These are phyloP conservation scores for Fusarium sp. DNA, from an alignment of 2,329 filamentous ascomycete species.

Conservation along the genomic window DNA sequence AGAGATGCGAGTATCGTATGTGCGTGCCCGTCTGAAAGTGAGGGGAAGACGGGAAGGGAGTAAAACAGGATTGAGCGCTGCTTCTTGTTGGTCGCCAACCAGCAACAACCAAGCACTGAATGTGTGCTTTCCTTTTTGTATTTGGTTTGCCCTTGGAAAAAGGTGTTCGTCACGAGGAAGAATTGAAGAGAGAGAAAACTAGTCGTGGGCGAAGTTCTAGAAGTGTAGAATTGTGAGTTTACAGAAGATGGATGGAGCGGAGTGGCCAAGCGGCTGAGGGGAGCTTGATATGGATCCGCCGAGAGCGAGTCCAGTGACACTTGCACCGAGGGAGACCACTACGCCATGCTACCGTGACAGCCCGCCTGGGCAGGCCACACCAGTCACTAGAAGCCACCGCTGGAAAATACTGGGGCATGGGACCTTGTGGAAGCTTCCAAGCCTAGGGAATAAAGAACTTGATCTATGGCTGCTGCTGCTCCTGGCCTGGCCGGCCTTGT, in stretches of 20 bases:
- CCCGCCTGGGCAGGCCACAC: slow-evolving; percentile 10
- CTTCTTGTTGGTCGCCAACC: slow-evolving; percentile 21
- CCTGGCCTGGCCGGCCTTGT: slow-evolving; percentile 1
- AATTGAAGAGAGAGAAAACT: slow-evolving; percentile 21
- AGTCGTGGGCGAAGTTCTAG: slow-evolving; percentile 18
- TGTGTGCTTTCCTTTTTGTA: slow-evolving; percentile 13
- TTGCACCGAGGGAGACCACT: slow-evolving; percentile 18
- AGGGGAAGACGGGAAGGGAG: slow-evolving; percentile 11
- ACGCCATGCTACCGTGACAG: slow-evolving; percentile 32
- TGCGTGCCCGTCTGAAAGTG: slow-evolving; percentile 8
- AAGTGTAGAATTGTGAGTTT: slow-evolving; percentile 36
- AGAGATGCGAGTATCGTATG: slow-evolving; percentile 5
- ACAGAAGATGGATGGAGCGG: slow-evolving; percentile 37
- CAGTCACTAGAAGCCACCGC: slow-evolving; percentile 24
- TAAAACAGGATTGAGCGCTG: slow-evolving; percentile 5
- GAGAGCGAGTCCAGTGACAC: slow-evolving; percentile 42
- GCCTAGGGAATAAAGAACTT: slow-evolving; percentile 28
- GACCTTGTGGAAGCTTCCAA: slow-evolving; percentile 52
- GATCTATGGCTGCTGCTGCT: slow-evolving; percentile 26
- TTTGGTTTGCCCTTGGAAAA: neutral
- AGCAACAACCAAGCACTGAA: slow-evolving; percentile 22
- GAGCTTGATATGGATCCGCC: slow-evolving; percentile 39
- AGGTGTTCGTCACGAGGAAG: slow-evolving; percentile 2
- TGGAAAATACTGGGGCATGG: slow-evolving; percentile 44
- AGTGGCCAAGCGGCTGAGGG: slow-evolving; percentile 12